A percentile compares a stretch with the other conserved stretches of the same genome.
Conservation (phyloP, 805 yeast genomes). For the Komagataella pastoris region DNA sequence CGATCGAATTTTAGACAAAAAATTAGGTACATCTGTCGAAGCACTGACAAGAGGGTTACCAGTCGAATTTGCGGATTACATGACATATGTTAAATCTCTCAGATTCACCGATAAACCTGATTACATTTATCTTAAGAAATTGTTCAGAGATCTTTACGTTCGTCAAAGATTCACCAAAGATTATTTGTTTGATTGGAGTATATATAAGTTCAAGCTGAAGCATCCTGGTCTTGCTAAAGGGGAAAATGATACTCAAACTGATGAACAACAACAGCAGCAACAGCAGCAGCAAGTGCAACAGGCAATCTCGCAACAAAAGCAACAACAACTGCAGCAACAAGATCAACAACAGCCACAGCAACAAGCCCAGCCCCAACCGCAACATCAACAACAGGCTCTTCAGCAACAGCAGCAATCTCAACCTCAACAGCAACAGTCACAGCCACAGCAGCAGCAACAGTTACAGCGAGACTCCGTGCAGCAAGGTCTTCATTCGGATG, state of each 20-base stretch:
- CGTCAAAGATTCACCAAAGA: slow-evolving; percentile 86
- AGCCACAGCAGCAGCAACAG: slow-evolving; percentile 1
- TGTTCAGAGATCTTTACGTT: slow-evolving; percentile 79
- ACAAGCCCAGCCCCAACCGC: slow-evolving; percentile 1
- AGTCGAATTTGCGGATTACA: slow-evolving; percentile 73
- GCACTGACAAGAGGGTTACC: slow-evolving; percentile 87
- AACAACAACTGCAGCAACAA: slow-evolving; percentile 11
- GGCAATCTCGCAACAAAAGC: slow-evolving; percentile 7
- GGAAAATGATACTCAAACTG: slow-evolving; percentile 17
- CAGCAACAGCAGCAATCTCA: slow-evolving; percentile 3
- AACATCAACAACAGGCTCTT: slow-evolving; percentile 1
- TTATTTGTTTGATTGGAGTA: slow-evolving; percentile 94
- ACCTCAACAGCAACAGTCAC: slow-evolving; percentile 2
- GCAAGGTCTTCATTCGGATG: not conserved
- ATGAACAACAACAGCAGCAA: slow-evolving; percentile 23
- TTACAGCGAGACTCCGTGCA: not conserved
- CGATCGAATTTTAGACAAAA: slow-evolving; percentile 91
- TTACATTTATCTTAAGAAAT: slow-evolving; percentile 74
- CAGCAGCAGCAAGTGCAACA: slow-evolving; percentile 12
- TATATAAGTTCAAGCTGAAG: slow-evolving; percentile 60
- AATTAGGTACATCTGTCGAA: slow-evolving; percentile 80
- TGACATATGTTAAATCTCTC: slow-evolving; percentile 79
- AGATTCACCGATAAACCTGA: slow-evolving; percentile 96
- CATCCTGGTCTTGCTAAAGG: not conserved
- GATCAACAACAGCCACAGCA: slow-evolving; percentile 15